These are phyloP conservation scores for Odontarrhena argentea DNA, from an alignment of 345 rosid species.

Conservation along the genomic window DNA sequence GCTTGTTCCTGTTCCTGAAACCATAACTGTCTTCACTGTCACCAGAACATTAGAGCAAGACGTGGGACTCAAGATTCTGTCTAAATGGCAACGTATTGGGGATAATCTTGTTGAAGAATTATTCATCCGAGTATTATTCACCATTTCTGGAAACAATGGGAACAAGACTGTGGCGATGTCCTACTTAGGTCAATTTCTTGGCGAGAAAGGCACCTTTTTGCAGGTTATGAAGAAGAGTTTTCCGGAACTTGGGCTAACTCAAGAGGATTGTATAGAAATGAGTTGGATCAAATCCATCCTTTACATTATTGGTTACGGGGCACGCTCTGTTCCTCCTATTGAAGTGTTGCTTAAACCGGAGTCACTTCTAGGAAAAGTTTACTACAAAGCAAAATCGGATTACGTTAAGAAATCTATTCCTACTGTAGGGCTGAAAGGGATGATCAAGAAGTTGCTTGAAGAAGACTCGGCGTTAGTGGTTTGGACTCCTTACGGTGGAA, in stretches of 20 bases:
- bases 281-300: conserved; percentile 60
- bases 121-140: conserved; percentile 44
- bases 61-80: no score
- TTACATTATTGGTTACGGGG: conserved; percentile 49
- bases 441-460: conserved; percentile 45
- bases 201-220: conserved; percentile 42
- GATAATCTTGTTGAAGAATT: conserved; percentile 20
- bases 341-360: conserved; percentile 53
- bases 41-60: no score
- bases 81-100: no score
- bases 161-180: conserved; percentile 42
- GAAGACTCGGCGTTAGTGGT: conserved; percentile 49
- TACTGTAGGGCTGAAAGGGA: conserved; percentile 42
- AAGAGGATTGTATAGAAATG: conserved; percentile 50
- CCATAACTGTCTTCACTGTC: no score
- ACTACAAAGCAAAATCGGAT: conserved; percentile 63
- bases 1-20: no score
- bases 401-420: conserved; percentile 47
- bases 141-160: conserved; percentile 30
- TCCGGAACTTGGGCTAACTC: conserved; percentile 57
- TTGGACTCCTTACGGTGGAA: conserved; percentile 70
- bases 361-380: conserved; percentile 41
- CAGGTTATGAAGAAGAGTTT: conserved; percentile 48
- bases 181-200: conserved; percentile 52
- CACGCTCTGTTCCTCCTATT: conserved; percentile 12